Base-by-base conservation (phyloP, 805 yeast genomes). In the Teunomyces gatunensis region DNA sequence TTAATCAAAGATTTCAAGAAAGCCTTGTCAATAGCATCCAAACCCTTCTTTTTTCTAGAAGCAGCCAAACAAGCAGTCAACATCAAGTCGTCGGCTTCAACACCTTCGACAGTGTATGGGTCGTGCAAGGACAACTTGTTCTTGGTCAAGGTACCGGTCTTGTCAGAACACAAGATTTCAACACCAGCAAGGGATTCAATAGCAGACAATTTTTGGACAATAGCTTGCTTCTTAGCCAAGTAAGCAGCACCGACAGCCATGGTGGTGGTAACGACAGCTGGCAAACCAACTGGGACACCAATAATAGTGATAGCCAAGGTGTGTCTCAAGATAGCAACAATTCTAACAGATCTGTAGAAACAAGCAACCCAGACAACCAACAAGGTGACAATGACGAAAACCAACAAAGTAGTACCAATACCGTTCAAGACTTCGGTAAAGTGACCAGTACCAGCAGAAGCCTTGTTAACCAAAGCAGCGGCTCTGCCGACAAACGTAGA, bases 171-270 rank as follows among this genome's bases (percentile, higher is more conserved):
- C 73, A 90, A 81, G 75, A 90, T 89, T 78, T 91, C 96, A 67
- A 90, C 97, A 84, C 96, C 96, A 58, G 96, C 97, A 62, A 90
- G 79, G 55, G 96, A 90, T 78, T 90, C 97, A 77, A 90, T 90
- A 59, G 97, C 97, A 72, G 96, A 87, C 67, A 90, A 81, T 73
- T 90, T 90, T 77, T 90, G 97, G 64, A 90, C 97, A 80, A 90
- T 90, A 61, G 97, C 97, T 77, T 89, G 89, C 77, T 89, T 90
- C 83, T 89, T 88, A 65, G 97, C 97, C 68, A 90, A 80, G 86
- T 90, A 89, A 69, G 97, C 96, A 73, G 97, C 97, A 84, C 97
- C 97, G 75, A 91, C 97, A 74, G 97, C 97, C 97, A 90, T 89
- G 72, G 97, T 90, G 65, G 96, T 90, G 80, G 97, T 90, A 60